Base-by-base conservation (phyloP, 2,329 filamentous ascomycete genomes). In the Botrytis deweyae region DNA sequence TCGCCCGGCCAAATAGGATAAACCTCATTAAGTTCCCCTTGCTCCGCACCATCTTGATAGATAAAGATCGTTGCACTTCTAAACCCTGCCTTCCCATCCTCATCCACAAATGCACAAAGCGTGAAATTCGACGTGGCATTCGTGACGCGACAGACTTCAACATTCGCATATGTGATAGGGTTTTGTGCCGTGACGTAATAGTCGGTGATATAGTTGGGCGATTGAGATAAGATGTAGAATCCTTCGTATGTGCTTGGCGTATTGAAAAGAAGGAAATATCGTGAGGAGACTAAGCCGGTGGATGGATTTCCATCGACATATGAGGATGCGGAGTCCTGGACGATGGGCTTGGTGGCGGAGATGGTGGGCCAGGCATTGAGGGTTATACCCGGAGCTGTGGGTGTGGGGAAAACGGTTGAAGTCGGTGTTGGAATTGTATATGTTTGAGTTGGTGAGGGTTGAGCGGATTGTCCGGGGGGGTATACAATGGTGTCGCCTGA, bases 1-100 rank as follows among this genome's bases (percentile, higher is more conserved):
- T 67, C 65, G 29, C 65, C 65, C 5, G 46, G 65, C 65, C 65
- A 67, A 22, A 67, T 67, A 40, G 65, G 65, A 29, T 67, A 67
- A 5, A 67, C 65, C 5, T 67, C 65, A 55, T 52, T 67, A 18
- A 67, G 8, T 25, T 67, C 3, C 25, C 14, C 33, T 29, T 40
- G 18, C 9, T 2, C 36, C 16, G 25, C 65, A 38, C 44, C 44
- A 55, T 67, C 65, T 16, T 49, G 65, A 67, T 55, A 40, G 25
- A 67, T 67, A 18, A 1, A 0, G 2, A 67, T 67, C 10, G 38
- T 38, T 6, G 7, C 36, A 55, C 22, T 67, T 1, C 22, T 12
- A n/a, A 22, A 67, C 33, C 65, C 65, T n/a, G 65, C 10, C 0
- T 67, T 67, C 1, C 65, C 65, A 20, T 14, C 33, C 36, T 67